Conservation (phyloP, 371 early-diverging fungal species). For the Rhizomucor pusillus region DNA sequence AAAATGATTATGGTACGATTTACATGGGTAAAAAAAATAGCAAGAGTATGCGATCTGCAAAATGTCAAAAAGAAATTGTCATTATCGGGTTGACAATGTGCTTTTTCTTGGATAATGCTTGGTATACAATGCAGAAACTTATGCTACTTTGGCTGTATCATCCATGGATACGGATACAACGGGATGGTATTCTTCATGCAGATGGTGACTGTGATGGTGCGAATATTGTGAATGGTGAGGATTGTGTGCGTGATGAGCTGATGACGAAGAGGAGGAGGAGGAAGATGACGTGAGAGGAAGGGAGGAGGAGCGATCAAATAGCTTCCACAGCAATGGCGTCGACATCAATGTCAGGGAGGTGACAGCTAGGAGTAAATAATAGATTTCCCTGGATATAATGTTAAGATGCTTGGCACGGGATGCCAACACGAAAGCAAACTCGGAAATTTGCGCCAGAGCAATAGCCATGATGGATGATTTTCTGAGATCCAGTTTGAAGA, state of each 20-base stretch:
- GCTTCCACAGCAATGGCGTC: conserved; percentile 53
- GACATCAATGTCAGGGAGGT: conserved; percentile 55
- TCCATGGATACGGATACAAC: conserved; percentile 12
- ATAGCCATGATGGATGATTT: conserved; percentile 48
- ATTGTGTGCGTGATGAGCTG: background rate
- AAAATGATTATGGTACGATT: background rate
- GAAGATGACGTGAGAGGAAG: conserved; percentile 8
- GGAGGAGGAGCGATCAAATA: conserved; percentile 18
- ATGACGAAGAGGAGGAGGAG: background rate
- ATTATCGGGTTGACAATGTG: background rate
- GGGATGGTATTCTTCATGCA: conserved; percentile 11
- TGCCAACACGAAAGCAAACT: conserved; percentile 63
- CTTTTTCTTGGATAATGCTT: too few relatives aligned
- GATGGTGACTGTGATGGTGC: conserved; percentile 10
- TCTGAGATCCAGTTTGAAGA: conserved; percentile 37
- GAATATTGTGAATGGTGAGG: conserved; percentile 7
- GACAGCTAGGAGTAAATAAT: conserved; percentile 54
- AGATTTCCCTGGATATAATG: conserved; percentile 57
- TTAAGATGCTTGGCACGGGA: conserved; percentile 55
- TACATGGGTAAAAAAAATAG: background rate
- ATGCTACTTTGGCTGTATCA: conserved; percentile 24
- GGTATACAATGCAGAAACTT: conserved; percentile 2
- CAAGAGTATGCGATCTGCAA: background rate
- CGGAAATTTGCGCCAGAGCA: conserved; percentile 61
- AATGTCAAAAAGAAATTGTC: background rate